phyloP scores from a whole-genome alignment of 2,329 filamentous ascomycete species.

The Clarireedia sp. region DNA sequence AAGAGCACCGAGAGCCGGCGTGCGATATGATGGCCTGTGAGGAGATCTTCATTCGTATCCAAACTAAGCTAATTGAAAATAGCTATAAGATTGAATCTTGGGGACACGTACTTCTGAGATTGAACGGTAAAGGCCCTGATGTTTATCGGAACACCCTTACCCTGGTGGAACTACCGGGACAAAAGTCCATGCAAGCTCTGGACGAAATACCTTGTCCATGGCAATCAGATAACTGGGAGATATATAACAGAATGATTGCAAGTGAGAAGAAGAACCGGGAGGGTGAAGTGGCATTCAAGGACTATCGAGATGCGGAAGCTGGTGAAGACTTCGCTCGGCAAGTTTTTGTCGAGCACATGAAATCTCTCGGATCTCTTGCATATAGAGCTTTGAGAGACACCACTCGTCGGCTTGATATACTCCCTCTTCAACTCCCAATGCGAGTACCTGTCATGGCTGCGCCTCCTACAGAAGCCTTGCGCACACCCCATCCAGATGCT shows the following conservation, averaged over 20 bases:
- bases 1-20: conserved; percentile 42
- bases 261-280: conserved; percentile 30
- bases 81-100: conserved; percentile 41
- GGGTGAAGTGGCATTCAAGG: conserved; percentile 32
- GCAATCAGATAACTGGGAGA: conserved; percentile 47
- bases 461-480: background rate
- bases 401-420: conserved; percentile 2
- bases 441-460: background rate
- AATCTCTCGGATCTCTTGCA: background rate
- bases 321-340: conserved; percentile 7
- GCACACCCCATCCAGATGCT: too few species aligned
- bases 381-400: background rate
- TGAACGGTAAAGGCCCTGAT: conserved; percentile 32
- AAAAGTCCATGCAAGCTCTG: conserved; percentile 35
- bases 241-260: conserved; percentile 41
- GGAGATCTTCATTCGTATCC: conserved; percentile 18
- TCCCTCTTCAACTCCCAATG: background rate
- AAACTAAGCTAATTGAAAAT: conserved; percentile 1
- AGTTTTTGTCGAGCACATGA: conserved; percentile 11
- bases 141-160: conserved; percentile 38
- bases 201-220: conserved; percentile 43
- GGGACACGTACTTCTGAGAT: conserved; percentile 31
- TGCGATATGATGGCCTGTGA: conserved; percentile 52
- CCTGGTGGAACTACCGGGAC: conserved; percentile 37
- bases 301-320: conserved; percentile 14